Percentiles rank a stretch among this genome's conserved stretches.
phyloP scores from a whole-genome alignment of 805 yeast species.

The Sugiyamaella chiloensis region DNA sequence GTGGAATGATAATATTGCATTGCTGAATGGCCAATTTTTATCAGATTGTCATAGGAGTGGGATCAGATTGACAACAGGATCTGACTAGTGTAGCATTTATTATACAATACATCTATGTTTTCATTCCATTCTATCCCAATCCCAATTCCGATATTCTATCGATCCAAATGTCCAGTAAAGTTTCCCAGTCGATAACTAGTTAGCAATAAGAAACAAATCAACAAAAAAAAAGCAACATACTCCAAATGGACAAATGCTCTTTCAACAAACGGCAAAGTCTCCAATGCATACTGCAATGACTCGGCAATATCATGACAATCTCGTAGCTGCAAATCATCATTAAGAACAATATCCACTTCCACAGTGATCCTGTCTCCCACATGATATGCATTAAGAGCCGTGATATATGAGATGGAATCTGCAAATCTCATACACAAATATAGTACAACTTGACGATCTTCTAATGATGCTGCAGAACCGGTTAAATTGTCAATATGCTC shows the following conservation, averaged over 20 bases:
- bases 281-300: conserved; percentile 75
- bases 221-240: background rate
- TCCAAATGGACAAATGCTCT: conserved; percentile 81
- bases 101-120: no score
- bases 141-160: no score
- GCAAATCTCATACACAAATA: conserved; percentile 70
- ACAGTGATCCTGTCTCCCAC: conserved; percentile 75
- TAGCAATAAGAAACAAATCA: background rate
- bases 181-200: conserved; percentile 34
- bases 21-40: no score
- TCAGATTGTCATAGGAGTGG: no score
- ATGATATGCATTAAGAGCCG: conserved; percentile 68
- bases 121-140: no score
- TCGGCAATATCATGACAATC: conserved; percentile 82
- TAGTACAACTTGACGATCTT: conserved; percentile 62
- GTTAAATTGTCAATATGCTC: conserved; percentile 74
- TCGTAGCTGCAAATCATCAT: conserved; percentile 48
- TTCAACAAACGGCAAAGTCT: conserved; percentile 72
- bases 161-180: conserved; percentile 36
- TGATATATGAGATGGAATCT: conserved; percentile 59
- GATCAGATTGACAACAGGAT: no score
- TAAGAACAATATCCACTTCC: conserved; percentile 69
- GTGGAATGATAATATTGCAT: no score
- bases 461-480: conserved; percentile 63
- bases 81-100: no score